Evolutionary conservation across 768 basidiomycete species (phyloP), one percentile per base, ranked within the genome.

Genomic region (Russula olivacea): DNA sequence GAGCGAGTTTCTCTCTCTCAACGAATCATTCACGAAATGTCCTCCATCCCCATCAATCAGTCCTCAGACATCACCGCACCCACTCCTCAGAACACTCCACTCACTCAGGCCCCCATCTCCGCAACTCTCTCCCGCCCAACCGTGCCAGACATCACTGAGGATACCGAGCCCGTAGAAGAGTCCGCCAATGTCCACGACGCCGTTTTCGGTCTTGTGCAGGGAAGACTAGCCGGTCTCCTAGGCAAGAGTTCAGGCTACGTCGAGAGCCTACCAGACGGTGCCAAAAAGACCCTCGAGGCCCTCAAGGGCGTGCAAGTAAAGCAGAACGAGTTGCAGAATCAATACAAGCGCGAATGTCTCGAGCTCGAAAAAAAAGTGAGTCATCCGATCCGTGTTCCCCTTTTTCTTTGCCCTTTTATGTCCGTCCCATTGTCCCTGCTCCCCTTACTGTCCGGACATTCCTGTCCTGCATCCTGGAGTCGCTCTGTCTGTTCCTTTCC

Each of bases 231-330:
- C 40, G 80, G 80, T 69, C 86, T 99, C 41, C 77, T 98, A 66
- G 96, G 96, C 54, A 87, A 86, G 74, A 92, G 91, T 72, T 95
- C 92, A 15, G 94, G 94, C 15, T 99, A 99, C 78, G 84, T 99
- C 77, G 93, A 98, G 77, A 81, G 79, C 69, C 83, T 98, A 55
- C 89, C 94, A 12, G 76, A 80, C 51, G 84, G 88, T 49, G 85
- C 95, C 71, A 90, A 90, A 77, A 79, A 85, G 74, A 89, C 86
- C 70, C 77, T 99, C 69, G 91, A 95, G 76, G 96, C 86, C 17
- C 80, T 99, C 72, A 96, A 97, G 74, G 96, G 95, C 57, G 81
- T 99, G 49, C 96, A 98, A 75, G 85, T 85, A 69, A 87, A 93
- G 77, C 93, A 97, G 75, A 85, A 87, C 68, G 88, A 92, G 69